Evolutionary conservation across 225 moss, liverwort and hornwort genomes (phyloP), one percentile per base, ranked within the genome.

Genomic region (Physcomitrellopsis africana): DNA sequence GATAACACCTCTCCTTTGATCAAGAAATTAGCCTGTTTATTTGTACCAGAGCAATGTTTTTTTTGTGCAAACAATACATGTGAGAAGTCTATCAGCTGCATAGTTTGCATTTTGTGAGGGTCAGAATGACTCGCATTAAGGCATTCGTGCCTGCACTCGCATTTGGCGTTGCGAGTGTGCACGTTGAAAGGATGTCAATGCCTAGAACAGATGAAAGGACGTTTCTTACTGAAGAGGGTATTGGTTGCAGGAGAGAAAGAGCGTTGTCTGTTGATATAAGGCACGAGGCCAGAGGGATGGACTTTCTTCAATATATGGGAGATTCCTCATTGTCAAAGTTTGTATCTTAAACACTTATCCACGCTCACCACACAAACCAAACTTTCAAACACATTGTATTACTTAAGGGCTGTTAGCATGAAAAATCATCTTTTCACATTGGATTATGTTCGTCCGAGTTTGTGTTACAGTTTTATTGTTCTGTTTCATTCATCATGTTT

Each of bases 201-300:
- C 5, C 61, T 61, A 48, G 65, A 60, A 55, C 42, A 29, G 13
- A 29, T 18, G 54, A 23, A n/a, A 11, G 41, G 64, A 26, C 68
- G 51, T 69, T 9, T 47, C 72, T 76, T 60, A 82, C 54, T 15
- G 62, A 67, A 51, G 24, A 8, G 26, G 62, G 37, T 76, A 52
- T 75, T 73, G 84, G 19, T 72, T 85, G 87, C 92, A 94, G 96
- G 80, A 91, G 90, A 63, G 96, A 93, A 76, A 91, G 94, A 69
- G 92, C 96, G 65, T 75, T 94, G 67, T 97, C 94, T 16, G 87
- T 97, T 81, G 96, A 97, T 73, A 79, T 92, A 78, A 90, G 92
- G 76, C 86, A 89, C 78, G 96, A 97, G 71, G 88, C 86, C 42
- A 83, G 89, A 62, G 91, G 87, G 71, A 75, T 86, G 80, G 96